A percentile compares a stretch with the other conserved stretches of the same genome.
Evolutionary conservation across 176 grass and related monocot genomes (phyloP).

Genomic region (Avena eriantha): DNA sequence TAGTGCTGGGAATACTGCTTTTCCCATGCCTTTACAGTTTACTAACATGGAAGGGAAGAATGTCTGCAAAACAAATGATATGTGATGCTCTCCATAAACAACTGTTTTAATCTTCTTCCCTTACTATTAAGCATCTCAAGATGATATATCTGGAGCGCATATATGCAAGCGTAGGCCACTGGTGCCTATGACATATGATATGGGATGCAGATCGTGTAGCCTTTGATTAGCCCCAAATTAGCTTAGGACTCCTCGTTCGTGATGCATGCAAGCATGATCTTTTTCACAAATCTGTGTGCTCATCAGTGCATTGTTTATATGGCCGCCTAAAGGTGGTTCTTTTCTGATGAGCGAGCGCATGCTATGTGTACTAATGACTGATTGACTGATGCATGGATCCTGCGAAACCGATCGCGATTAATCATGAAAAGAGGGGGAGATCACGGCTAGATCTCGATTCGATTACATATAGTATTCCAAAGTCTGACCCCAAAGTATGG

Average conservation of each 20-base stretch:
- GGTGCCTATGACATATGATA: constrained; percentile 74
- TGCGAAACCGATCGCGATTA: constrained; percentile 53
- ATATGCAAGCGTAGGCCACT: constrained; percentile 62
- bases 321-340: constrained; percentile 46
- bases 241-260: constrained; percentile 32
- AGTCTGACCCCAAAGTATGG: constrained; percentile 53
- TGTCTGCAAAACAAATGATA: constrained; percentile 54
- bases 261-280: constrained; percentile 58
- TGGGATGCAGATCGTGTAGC: constrained; percentile 58
- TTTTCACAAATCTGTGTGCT: constrained; percentile 30
- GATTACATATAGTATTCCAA: constrained; percentile 61
- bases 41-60: constrained; percentile 64
- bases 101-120: constrained; percentile 44
- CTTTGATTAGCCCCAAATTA: constrained; percentile 47
- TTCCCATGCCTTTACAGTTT: constrained; percentile 59
- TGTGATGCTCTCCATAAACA: constrained; percentile 55
- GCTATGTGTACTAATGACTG: constrained; percentile 48
- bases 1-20: constrained; percentile 70
- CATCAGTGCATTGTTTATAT: constrained; percentile 38
- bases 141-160: constrained; percentile 60
- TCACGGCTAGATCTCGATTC: constrained; percentile 63
- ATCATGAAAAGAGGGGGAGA: constrained; percentile 65
- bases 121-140: constrained; percentile 42
- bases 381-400: constrained; percentile 61
- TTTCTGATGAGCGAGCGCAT: constrained; percentile 47